These are phyloP conservation scores for Apiotrichum porosum DNA, from an alignment of 1,284 basidiomycete genomes.

Conservation along the genomic window DNA sequence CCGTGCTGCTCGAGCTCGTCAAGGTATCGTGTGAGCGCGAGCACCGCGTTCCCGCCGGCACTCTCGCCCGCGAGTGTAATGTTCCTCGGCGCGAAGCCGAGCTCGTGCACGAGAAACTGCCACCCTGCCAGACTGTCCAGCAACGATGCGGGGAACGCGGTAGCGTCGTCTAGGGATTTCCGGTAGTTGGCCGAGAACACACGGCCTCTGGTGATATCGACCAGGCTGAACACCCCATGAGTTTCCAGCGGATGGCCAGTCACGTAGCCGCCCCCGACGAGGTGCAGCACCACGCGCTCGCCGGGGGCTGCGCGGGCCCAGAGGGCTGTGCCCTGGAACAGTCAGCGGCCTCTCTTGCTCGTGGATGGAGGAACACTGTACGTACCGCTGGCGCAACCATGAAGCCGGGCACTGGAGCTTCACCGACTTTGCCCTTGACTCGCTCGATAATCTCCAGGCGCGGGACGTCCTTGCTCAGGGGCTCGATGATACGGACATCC, in stretches of 20 bases:
- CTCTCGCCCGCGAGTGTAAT: slow-evolving; percentile 17
- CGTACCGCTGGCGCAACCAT: slow-evolving; percentile 10
- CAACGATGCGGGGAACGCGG: slow-evolving; percentile 9
- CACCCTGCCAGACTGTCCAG: slow-evolving; percentile 13
- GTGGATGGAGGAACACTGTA: too few relatives aligned
- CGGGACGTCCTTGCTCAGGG: not conserved
- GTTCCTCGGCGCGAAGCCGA: slow-evolving; percentile 8
- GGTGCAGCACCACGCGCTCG: slow-evolving; percentile 11
- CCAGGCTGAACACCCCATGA: slow-evolving; percentile 3
- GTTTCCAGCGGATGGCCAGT: slow-evolving; percentile 8
- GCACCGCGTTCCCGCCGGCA: slow-evolving; percentile 14
- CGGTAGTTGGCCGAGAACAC: slow-evolving; percentile 13
- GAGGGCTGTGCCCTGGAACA: too few relatives aligned
- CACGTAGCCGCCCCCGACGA: slow-evolving; percentile 14
- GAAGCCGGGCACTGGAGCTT: slow-evolving; percentile 1
- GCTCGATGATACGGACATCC: slow-evolving; percentile 4
- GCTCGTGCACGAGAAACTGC: slow-evolving; percentile 9
- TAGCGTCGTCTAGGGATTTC: slow-evolving; percentile 8
- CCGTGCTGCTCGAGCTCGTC: not conserved
- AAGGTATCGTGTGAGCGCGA: slow-evolving; percentile 12
- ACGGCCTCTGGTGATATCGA: not conserved
- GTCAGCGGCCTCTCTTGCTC: too few relatives aligned
- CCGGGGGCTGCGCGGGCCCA: slow-evolving; percentile 5
- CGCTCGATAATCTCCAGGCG: not conserved
- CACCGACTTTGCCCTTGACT: slow-evolving; percentile 2